Conservation (phyloP, 1,139 yeast genomes). For the Torulaspora globosa region DNA sequence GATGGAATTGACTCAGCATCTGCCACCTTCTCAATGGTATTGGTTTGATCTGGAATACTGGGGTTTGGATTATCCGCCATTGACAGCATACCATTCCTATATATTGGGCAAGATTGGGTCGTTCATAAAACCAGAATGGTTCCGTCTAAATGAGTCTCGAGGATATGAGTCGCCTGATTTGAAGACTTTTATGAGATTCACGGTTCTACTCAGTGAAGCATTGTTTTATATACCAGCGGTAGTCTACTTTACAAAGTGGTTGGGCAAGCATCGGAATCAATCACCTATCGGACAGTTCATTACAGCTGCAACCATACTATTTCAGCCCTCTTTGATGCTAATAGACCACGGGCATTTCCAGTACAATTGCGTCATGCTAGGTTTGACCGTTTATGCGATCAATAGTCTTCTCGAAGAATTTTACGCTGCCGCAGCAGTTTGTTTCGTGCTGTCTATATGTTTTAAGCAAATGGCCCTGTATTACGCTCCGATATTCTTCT, state of each 20-base stretch:
- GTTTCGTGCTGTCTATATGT: conserved; percentile 71
- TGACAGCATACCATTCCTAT: conserved; percentile 92
- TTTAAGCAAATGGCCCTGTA: conserved; percentile 96
- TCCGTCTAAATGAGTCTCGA: conserved; percentile 63
- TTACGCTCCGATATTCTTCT: conserved; percentile 85
- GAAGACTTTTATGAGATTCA: conserved; percentile 78
- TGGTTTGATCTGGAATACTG: conserved; percentile 84
- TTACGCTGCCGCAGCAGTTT: conserved; percentile 65
- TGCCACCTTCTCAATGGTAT: conserved; percentile 81
- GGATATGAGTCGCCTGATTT: conserved; percentile 62
- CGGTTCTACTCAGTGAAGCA: conserved; percentile 73
- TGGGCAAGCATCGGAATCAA: conserved; percentile 49
- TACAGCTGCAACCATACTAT: conserved; percentile 67
- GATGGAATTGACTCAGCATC: conserved; percentile 82
- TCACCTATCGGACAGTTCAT: conserved; percentile 73
- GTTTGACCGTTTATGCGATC: conserved; percentile 66
- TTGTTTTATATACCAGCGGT: conserved; percentile 77
- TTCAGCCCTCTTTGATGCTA: conserved; percentile 75
- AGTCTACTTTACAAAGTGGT: conserved; percentile 59
- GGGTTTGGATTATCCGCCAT: conserved; percentile 97
- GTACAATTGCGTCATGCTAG: conserved; percentile 91
- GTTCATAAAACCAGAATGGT: conserved; percentile 66
- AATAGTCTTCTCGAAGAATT: conserved; percentile 62
- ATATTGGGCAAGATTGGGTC: conserved; percentile 69
- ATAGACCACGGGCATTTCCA: conserved; percentile 98